A percentile compares a stretch with the other conserved stretches of the same genome.
These are phyloP conservation scores for Monosporozyma unispora DNA, from an alignment of 805 yeast genomes.

Conservation along the genomic window DNA sequence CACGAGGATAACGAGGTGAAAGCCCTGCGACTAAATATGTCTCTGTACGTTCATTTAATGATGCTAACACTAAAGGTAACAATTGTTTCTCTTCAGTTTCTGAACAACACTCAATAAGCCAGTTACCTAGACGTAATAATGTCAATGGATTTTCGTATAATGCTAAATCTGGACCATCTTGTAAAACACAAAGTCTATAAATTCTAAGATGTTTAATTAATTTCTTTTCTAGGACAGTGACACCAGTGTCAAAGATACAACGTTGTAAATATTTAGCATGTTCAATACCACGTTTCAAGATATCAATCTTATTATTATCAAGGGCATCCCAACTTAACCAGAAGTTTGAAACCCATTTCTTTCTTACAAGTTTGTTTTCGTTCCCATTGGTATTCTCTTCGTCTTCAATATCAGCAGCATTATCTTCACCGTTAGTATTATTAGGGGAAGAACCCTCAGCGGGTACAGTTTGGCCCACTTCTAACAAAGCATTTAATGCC, in stretches of 20 bases:
- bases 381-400: slow-evolving; percentile 27
- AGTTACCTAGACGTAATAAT: slow-evolving; percentile 71
- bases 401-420: slow-evolving; percentile 21
- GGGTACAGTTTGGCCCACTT: slow-evolving; percentile 40
- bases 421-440: slow-evolving; percentile 17
- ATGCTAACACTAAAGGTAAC: slow-evolving; percentile 78
- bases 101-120: slow-evolving; percentile 86
- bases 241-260: slow-evolving; percentile 78
- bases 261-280: slow-evolving; percentile 80
- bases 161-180: slow-evolving; percentile 76
- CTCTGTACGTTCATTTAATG: slow-evolving; percentile 61
- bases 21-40: slow-evolving; percentile 84
- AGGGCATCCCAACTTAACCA: slow-evolving; percentile 64
- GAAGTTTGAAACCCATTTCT: slow-evolving; percentile 66
- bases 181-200: slow-evolving; percentile 78
- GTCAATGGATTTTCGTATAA: slow-evolving; percentile 82
- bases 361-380: slow-evolving; percentile 35
- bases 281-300: slow-evolving; percentile 48
- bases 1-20: slow-evolving; percentile 69
- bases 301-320: slow-evolving; percentile 34
- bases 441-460: slow-evolving; percentile 19
- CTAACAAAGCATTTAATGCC: slow-evolving; percentile 74
- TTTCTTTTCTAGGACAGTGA: slow-evolving; percentile 77
- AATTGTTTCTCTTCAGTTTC: slow-evolving; percentile 58
- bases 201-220: slow-evolving; percentile 69